Percentiles rank a stretch among this genome's conserved stretches.
These are phyloP conservation scores for Xerocomus spinulosus DNA, from an alignment of 768 basidiomycete genomes.

Conservation along the genomic window DNA sequence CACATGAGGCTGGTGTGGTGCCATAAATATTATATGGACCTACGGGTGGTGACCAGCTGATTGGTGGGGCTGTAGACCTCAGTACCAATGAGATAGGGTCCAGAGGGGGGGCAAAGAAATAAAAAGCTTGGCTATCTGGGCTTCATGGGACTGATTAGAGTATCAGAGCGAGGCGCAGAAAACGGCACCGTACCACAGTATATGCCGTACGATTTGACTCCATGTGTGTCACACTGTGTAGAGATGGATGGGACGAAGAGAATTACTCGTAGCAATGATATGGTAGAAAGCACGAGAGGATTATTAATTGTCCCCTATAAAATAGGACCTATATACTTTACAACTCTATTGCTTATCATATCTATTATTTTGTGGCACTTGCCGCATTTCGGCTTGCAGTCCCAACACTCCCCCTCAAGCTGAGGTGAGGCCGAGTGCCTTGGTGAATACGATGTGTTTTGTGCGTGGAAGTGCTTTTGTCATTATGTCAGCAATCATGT, in stretches of 20 bases:
- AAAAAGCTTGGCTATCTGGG: constrained; percentile 78
- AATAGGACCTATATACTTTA: too few relatives aligned
- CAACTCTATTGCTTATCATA: too few relatives aligned
- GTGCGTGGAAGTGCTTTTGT: constrained; percentile 1
- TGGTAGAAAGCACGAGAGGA: too few relatives aligned
- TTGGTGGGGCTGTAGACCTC: constrained; percentile 67
- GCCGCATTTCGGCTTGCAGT: not conserved
- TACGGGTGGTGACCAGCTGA: constrained; percentile 77
- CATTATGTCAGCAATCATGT: constrained; percentile 24
- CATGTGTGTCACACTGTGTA: too few relatives aligned
- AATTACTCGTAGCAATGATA: too few relatives aligned
- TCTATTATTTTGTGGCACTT: too few relatives aligned
- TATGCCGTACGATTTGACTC: too few relatives aligned
- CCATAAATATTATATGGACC: constrained; percentile 36
- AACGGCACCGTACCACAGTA: constrained; percentile 46
- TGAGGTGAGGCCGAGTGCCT: constrained; percentile 8
- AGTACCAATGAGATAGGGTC: constrained; percentile 72
- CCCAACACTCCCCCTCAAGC: constrained; percentile 21
- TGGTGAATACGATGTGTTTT: constrained; percentile 1
- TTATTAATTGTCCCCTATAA: too few relatives aligned
- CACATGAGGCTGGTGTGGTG: not conserved
- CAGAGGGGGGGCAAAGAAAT: constrained; percentile 86
- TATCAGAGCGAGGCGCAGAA: not conserved
- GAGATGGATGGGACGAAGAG: too few relatives aligned
- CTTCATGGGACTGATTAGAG: not conserved